phyloP scores from a whole-genome alignment of 371 early-diverging fungal genomes.

The Mortierella sp. region DNA sequence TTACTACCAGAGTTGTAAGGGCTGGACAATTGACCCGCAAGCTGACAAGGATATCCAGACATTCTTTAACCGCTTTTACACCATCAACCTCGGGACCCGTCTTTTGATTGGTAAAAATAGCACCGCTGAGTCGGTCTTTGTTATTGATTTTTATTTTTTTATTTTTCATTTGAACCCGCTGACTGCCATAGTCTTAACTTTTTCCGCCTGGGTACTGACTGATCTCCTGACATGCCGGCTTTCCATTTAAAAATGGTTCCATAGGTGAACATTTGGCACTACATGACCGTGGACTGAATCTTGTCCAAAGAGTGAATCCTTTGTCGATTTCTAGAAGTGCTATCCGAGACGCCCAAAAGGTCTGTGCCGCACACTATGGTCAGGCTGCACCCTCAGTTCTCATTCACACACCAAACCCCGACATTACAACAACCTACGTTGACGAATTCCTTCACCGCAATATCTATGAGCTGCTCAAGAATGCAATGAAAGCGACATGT shows the following conservation, averaged over 20 bases:
- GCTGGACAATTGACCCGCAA: slow-evolving; percentile 37
- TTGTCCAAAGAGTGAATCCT: slow-evolving; percentile 70
- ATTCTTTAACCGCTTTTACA: slow-evolving; percentile 48
- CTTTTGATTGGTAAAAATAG: slow-evolving; percentile 35
- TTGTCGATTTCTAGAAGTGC: slow-evolving; percentile 70
- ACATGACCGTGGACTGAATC: slow-evolving; percentile 61
- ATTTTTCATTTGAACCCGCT: neutral
- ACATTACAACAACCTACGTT: slow-evolving; percentile 65
- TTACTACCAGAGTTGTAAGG: slow-evolving; percentile 33
- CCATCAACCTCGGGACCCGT: slow-evolving; percentile 48
- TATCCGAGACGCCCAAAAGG: slow-evolving; percentile 66
- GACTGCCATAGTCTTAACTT: no score
- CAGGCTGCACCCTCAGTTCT: slow-evolving; percentile 59
- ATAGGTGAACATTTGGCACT: slow-evolving; percentile 74
- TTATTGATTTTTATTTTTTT: neutral
- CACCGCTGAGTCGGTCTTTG: neutral
- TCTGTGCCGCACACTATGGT: slow-evolving; percentile 62
- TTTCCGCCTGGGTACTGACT: no score
- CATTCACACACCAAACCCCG: slow-evolving; percentile 61
- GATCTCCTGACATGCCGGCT: neutral
- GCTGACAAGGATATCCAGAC: slow-evolving; percentile 45
- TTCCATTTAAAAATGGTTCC: neutral
- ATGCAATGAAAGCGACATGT: slow-evolving; percentile 67
- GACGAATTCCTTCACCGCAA: slow-evolving; percentile 74
- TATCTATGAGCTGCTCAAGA: slow-evolving; percentile 70